Conservation (phyloP, 2,329 filamentous ascomycete genomes). For the Calonectria montana region DNA sequence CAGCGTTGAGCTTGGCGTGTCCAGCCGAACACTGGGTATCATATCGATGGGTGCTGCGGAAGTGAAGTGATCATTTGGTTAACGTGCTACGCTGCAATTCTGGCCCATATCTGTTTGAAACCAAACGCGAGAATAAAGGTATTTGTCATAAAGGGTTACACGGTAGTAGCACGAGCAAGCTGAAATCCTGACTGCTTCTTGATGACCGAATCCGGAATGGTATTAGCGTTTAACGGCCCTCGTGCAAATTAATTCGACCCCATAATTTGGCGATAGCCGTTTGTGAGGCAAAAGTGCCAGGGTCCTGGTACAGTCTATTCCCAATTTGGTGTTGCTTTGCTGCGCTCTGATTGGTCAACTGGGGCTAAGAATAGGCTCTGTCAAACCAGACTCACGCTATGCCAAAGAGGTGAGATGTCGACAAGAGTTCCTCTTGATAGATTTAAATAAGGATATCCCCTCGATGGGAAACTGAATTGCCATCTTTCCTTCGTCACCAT, state of each 20-base stretch:
- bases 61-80: no score
- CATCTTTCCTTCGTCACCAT: background rate
- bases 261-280: background rate
- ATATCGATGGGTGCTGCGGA: no score
- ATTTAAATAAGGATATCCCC: slow-evolving; percentile 19
- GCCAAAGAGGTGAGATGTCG: background rate
- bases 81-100: no score
- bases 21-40: no score
- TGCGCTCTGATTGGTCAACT: background rate
- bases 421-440: background rate
- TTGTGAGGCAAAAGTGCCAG: background rate
- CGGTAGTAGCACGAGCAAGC: no score
- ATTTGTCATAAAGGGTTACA: no score
- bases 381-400: background rate
- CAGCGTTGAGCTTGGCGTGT: no score
- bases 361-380: background rate
- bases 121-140: no score
- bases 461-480: background rate
- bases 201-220: no score
- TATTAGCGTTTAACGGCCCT: background rate
- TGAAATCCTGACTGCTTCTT: no score
- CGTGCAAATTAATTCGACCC: background rate
- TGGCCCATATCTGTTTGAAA: no score
- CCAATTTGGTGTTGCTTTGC: slow-evolving; percentile 2
- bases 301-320: background rate